Base-by-base conservation (phyloP, 305 asterid genomes). In the Salvia sclarea region DNA sequence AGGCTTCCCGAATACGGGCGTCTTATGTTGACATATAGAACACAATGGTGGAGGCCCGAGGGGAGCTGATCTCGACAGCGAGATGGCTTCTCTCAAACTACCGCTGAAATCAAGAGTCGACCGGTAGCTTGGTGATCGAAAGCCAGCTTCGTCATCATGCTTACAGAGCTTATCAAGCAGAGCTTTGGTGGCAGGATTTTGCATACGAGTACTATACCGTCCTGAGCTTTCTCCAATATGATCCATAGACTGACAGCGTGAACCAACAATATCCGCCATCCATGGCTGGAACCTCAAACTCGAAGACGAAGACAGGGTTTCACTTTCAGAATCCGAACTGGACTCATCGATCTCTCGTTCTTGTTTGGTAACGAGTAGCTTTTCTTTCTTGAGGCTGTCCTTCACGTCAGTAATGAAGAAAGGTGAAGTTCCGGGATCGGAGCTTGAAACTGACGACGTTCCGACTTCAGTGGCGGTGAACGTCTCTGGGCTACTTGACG, bases 351-450 rank as follows among this genome's bases (percentile, higher is more conserved):
- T 74, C 57, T 81, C 81, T 6, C 55, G 79, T 28, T 78, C 88
- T 69, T 83, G 90, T 41, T 80, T 76, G 2, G 73, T 66, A 10
- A 76, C 75, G 45, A 80, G 66, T 50, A 80, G 60, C 24, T 78
- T 82, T 20, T 81, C 86, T 59, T 84, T 89, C 82, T 91, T 86
- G 22, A 76, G 72, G 67, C 71, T 69, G 11, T 74, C 77, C 57
- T 81, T 84, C 2, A 61, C 54, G 50, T 75, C 90, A 12, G 81
- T 30, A 16, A 79, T 25, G 64, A 74, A 81, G 84, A 91, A 91
- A 0, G 96, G 97, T 1, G 98, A 92, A n/a, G 95, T 88, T 61
- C 97, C 97, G 5, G 86, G 98, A 64, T 95, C 99, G 20, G 99
- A 95, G 80, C 98, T 95, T 13, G 98, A 95, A 55, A 89, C 98